Conservation (phyloP, 257 asterid genomes). For the Rhazya stricta region DNA sequence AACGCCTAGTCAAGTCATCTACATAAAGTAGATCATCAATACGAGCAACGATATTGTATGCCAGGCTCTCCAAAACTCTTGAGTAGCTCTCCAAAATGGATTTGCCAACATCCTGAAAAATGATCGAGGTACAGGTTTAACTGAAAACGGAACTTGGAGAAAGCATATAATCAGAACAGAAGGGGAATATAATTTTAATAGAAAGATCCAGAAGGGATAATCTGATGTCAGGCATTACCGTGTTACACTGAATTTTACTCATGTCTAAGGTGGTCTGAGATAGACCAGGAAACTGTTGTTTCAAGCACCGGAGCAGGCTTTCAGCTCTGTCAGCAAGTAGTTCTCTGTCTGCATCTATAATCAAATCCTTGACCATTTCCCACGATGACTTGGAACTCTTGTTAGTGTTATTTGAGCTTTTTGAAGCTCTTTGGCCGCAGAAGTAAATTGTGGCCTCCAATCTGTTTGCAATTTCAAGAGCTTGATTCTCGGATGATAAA, state of each 20-base stretch:
- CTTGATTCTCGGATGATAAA: constrained; percentile 70
- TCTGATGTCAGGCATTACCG: constrained; percentile 31
- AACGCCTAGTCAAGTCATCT: constrained; percentile 71
- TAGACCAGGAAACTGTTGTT: constrained; percentile 68
- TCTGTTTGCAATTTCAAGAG: constrained; percentile 66
- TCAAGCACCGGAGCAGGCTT: constrained; percentile 60
- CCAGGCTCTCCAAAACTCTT: constrained; percentile 74
- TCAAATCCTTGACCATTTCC: constrained; percentile 73
- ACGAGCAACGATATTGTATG: constrained; percentile 72
- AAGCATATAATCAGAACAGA: background rate
- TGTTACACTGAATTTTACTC: constrained; percentile 73
- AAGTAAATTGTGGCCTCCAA: constrained; percentile 58
- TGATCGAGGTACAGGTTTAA: background rate
- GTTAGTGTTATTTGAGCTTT: constrained; percentile 28
- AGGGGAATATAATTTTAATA: background rate
- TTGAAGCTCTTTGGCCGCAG: constrained; percentile 54
- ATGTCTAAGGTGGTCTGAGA: constrained; percentile 75
- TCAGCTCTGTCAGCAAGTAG: constrained; percentile 62
- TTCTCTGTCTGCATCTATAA: constrained; percentile 54
- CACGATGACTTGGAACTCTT: constrained; percentile 65
- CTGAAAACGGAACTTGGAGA: background rate
- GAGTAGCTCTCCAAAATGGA: constrained; percentile 80
- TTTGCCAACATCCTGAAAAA: constrained; percentile 70
- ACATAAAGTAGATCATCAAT: constrained; percentile 63
- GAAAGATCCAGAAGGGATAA: background rate